A percentile compares a stretch with the other conserved stretches of the same genome.
Conservation (phyloP, 1,284 basidiomycete species). For the Trametes hirsuta region DNA sequence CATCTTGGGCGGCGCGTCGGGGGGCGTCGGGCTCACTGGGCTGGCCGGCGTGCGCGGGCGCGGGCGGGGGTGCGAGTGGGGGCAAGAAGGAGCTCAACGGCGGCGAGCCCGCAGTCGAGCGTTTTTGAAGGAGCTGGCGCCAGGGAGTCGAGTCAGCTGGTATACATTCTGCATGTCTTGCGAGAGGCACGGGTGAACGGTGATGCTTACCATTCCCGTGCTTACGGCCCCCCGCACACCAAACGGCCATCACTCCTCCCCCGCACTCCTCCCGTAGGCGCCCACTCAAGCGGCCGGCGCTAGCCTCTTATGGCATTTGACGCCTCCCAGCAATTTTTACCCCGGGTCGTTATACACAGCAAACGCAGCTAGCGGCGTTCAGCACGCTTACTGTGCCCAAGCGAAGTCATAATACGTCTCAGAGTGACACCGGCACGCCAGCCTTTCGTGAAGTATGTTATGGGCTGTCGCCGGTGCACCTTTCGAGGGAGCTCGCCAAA, state of each 20-base stretch:
- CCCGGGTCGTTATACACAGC: too few species aligned
- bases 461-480: neutral
- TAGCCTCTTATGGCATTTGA: conserved; percentile 7
- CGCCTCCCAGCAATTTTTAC: neutral
- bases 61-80: neutral
- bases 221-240: neutral
- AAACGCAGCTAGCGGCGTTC: neutral
- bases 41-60: neutral
- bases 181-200: neutral
- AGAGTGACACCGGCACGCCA: too few species aligned
- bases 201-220: neutral
- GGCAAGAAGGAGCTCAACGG: neutral
- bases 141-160: conserved; percentile 15
- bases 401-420: neutral
- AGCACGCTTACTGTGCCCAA: neutral
- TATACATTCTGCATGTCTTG: conserved; percentile 2
- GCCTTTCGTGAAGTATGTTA: neutral
- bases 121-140: conserved; percentile 4
- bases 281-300: neutral
- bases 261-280: neutral
- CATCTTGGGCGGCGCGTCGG: conserved; percentile 7
- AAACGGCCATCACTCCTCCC: neutral
- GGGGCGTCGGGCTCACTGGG: neutral
- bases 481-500: neutral
- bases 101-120: neutral